Evolutionary conservation across 768 basidiomycete species (phyloP).

Genomic region (Lactarius vividus): DNA sequence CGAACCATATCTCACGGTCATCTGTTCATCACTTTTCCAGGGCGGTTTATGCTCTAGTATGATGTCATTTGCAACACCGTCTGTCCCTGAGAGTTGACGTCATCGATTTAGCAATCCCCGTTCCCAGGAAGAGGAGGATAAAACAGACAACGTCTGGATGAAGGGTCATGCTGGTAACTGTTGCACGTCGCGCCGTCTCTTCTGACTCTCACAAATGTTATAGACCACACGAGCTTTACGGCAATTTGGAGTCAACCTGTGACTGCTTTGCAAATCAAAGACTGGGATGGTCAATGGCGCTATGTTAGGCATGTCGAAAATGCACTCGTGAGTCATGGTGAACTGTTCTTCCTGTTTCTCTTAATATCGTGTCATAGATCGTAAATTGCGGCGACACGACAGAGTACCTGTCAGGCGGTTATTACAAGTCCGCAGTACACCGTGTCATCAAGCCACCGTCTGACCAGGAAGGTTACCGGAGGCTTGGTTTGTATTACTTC

Average conservation of each 20-base stretch:
- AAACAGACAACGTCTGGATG: slow-evolving; percentile 37
- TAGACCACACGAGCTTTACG: slow-evolving; percentile 38
- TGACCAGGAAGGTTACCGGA: slow-evolving; percentile 36
- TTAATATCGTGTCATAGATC: slow-evolving; percentile 35
- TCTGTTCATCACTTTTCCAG: slow-evolving; percentile 33
- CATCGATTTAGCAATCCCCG: slow-evolving; percentile 34
- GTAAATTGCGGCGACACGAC: slow-evolving; percentile 39
- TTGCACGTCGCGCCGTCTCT: background rate
- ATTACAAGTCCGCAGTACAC: slow-evolving; percentile 39
- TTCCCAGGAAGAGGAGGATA: slow-evolving; percentile 35
- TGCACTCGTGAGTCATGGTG: slow-evolving; percentile 32
- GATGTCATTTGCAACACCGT: slow-evolving; percentile 23
- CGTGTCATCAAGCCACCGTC: slow-evolving; percentile 39
- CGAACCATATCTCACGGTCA: background rate
- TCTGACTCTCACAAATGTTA: background rate
- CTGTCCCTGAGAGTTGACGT: slow-evolving; percentile 2
- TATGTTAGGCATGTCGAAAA: slow-evolving; percentile 39
- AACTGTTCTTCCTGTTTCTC: background rate
- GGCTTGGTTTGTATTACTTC: slow-evolving; percentile 40
- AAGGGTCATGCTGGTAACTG: slow-evolving; percentile 39
- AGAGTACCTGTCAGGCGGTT: slow-evolving; percentile 38
- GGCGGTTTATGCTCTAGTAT: slow-evolving; percentile 67
- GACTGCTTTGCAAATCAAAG: slow-evolving; percentile 37
- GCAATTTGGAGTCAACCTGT: slow-evolving; percentile 41
- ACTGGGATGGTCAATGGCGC: slow-evolving; percentile 38